These are phyloP conservation scores for Bruguiera parviflora DNA, from an alignment of 345 rosid species.

Conservation along the genomic window DNA sequence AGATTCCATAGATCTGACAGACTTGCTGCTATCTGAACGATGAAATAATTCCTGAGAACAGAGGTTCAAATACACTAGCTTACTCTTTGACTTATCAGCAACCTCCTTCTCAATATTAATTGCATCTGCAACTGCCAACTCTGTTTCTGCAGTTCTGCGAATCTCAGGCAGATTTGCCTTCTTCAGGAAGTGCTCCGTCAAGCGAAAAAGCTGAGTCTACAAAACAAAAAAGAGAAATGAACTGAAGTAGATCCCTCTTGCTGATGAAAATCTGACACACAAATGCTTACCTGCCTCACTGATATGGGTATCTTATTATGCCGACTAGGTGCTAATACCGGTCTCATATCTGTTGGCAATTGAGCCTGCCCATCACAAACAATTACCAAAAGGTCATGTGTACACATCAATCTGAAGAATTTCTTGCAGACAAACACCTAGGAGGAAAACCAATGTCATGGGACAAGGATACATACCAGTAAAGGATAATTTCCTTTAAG, in stretches of 20 bases:
- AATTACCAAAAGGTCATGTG: constrained; percentile 10
- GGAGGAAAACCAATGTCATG: background rate
- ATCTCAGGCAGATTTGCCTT: constrained; percentile 61
- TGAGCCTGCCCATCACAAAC: constrained; percentile 64
- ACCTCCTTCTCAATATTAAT: constrained; percentile 76
- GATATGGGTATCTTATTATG: constrained; percentile 81
- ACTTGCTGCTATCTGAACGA: constrained; percentile 41
- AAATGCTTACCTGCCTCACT: constrained; percentile 75
- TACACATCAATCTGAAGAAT: constrained; percentile 15
- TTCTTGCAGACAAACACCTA: constrained; percentile 9
- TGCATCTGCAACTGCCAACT: constrained; percentile 98
- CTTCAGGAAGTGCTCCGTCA: constrained; percentile 78
- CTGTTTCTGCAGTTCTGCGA: constrained; percentile 80
- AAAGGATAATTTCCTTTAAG: constrained; percentile 82
- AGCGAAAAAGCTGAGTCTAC: constrained; percentile 83
- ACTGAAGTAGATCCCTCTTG: background rate
- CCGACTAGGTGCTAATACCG: constrained; percentile 59
- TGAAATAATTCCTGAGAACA: constrained; percentile 83
- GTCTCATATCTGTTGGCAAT: constrained; percentile 82
- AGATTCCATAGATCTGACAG: constrained; percentile 32
- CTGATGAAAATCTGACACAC: constrained; percentile 1
- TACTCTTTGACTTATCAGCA: constrained; percentile 83
- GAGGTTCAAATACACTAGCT: constrained; percentile 78
- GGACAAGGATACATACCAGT: constrained; percentile 45
- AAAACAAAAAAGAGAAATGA: constrained; percentile 21